Evolutionary conservation across 768 basidiomycete species (phyloP).

Genomic region (Lactarius tabidus): DNA sequence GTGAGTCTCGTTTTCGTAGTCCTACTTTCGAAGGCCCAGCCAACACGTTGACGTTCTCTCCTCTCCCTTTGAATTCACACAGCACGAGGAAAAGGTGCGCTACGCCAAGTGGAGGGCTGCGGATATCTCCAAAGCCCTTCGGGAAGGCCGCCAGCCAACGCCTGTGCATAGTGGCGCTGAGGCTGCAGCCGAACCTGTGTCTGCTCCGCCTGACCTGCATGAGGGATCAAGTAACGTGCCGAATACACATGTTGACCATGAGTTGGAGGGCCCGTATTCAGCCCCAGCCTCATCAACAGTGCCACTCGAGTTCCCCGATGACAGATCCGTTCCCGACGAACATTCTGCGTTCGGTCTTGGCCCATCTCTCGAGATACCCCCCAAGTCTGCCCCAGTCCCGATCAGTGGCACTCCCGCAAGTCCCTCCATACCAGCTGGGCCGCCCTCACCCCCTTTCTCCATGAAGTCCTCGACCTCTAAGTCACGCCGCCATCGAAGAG

Average conservation of each 20-base stretch:
- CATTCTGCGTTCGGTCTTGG: not conserved
- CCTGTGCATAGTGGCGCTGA: constrained; percentile 66
- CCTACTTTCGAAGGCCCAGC: not conserved
- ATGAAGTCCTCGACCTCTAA: constrained; percentile 11
- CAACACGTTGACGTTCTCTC: constrained; percentile 2
- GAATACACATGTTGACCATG: constrained; percentile 5
- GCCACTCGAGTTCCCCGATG: not conserved
- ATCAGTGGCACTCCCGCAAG: not conserved
- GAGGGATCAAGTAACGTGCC: constrained; percentile 17
- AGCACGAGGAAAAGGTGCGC: constrained; percentile 85
- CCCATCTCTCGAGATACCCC: constrained; percentile 2
- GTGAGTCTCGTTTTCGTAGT: constrained; percentile 6
- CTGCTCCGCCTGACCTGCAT: constrained; percentile 27
- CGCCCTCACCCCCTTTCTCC: constrained; percentile 8
- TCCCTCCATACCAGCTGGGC: not conserved
- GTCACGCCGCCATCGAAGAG: constrained; percentile 2
- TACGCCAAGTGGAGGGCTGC: constrained; percentile 98
- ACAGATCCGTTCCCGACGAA: not conserved
- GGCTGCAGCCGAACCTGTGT: constrained; percentile 25
- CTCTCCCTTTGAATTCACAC: constrained; percentile 2
- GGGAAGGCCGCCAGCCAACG: constrained; percentile 83
- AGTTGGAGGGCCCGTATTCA: not conserved
- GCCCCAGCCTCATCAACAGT: not conserved
- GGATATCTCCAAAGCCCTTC: constrained; percentile 89
- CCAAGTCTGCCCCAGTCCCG: constrained; percentile 15